phyloP scores from a whole-genome alignment of 2,329 filamentous ascomycete species.

The Raffaelea albimanens region DNA sequence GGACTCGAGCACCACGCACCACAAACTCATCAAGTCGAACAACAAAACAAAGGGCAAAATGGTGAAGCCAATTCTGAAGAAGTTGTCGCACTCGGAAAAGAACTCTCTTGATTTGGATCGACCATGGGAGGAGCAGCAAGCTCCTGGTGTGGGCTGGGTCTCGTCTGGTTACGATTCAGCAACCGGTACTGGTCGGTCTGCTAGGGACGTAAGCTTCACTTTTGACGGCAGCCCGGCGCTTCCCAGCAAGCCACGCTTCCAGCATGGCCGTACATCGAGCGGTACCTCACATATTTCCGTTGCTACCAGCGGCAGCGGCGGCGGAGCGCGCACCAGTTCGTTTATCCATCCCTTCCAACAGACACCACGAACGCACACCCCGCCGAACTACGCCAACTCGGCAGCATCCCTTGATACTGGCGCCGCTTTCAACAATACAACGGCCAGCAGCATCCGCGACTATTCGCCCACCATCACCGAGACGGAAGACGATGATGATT shows the following conservation, averaged over 20 bases:
- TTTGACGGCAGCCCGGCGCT: conserved; percentile 13
- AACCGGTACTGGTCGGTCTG: conserved; percentile 17
- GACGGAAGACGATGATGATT: conserved; percentile 32
- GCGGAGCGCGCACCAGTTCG: conserved; percentile 32
- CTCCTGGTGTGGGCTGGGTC: conserved; percentile 24
- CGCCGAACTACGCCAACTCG: conserved; percentile 50
- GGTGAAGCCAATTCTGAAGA: conserved; percentile 56
- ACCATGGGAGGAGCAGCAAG: conserved; percentile 46
- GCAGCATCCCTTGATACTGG: conserved; percentile 39
- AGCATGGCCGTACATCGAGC: conserved; percentile 50
- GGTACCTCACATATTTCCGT: conserved; percentile 48
- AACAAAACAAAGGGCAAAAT: conserved; percentile 38
- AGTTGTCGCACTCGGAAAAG: conserved; percentile 48
- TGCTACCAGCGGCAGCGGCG: conserved; percentile 44
- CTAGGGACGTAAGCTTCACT: conserved; percentile 38
- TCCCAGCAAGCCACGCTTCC: conserved; percentile 27
- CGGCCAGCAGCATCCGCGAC: conserved; percentile 29
- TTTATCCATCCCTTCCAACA: conserved; percentile 60
- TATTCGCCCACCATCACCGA: conserved; percentile 48
- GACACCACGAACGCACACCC: conserved; percentile 50
- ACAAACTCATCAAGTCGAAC: conserved; percentile 35
- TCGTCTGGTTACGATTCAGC: conserved; percentile 20
- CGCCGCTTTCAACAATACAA: conserved; percentile 25
- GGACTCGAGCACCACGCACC: conserved; percentile 14
- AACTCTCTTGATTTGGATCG: conserved; percentile 54